phyloP scores from a whole-genome alignment of 371 early-diverging fungal genomes.

The Mortierella sp. region DNA sequence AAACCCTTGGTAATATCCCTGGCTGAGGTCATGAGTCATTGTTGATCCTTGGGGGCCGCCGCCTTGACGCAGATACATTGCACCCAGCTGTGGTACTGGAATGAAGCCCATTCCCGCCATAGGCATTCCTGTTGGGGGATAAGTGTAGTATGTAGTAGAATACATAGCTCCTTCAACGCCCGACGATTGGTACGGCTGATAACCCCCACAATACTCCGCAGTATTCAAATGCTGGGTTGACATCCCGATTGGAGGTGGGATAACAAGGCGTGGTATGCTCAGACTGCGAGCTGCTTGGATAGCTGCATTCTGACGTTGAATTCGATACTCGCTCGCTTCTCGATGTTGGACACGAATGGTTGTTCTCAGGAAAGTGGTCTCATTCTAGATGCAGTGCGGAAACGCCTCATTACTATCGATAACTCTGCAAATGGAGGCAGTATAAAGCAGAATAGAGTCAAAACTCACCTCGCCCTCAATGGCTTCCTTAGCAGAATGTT shows the following conservation, averaged over 20 bases:
- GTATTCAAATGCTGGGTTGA: background rate
- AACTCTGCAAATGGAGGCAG: background rate
- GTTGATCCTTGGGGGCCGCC: background rate
- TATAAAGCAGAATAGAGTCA: background rate
- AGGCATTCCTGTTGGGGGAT: conserved; percentile 14
- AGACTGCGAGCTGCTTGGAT: conserved; percentile 22
- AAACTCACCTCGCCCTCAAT: conserved; percentile 69
- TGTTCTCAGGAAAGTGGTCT: conserved; percentile 41
- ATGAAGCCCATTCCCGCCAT: conserved; percentile 17
- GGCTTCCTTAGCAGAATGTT: conserved; percentile 64
- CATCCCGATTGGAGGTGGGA: conserved; percentile 2
- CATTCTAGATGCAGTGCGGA: conserved; percentile 44
- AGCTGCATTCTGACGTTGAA: conserved; percentile 37
- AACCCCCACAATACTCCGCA: background rate
- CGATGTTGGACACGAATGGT: conserved; percentile 58
- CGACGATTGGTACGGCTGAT: conserved; percentile 15
- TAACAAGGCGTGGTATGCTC: background rate
- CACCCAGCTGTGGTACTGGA: conserved; percentile 7
- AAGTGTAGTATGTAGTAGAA: conserved; percentile 22
- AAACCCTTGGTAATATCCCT: conserved; percentile 11
- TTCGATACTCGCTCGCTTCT: conserved; percentile 54
- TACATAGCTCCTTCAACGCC: conserved; percentile 17
- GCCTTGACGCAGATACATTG: conserved; percentile 8
- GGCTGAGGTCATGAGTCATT: conserved; percentile 3
- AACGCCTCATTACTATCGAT: background rate